Evolutionary conservation across 2,329 filamentous ascomycete genomes (phyloP).

Genomic region (Daldinia sp.): DNA sequence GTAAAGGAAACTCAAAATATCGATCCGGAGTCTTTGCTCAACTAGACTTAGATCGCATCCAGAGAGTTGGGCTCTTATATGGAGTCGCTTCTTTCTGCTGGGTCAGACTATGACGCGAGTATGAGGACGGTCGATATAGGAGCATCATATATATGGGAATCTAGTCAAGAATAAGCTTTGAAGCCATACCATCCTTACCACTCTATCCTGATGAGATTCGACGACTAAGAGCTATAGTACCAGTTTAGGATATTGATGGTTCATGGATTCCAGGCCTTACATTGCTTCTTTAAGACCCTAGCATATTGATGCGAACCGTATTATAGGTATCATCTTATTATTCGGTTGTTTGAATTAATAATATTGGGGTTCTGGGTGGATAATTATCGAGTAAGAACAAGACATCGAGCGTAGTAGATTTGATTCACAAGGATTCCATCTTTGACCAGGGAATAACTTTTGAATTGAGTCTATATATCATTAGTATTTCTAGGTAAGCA

Average conservation of each 20-base stretch:
- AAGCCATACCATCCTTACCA: background rate
- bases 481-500: conserved; percentile 34
- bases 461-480: conserved; percentile 43
- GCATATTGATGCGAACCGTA: conserved; percentile 4
- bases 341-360: conserved; percentile 17
- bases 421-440: conserved; percentile 7
- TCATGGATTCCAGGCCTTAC: background rate
- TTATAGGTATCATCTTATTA: background rate
- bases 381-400: conserved; percentile 17
- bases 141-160: background rate
- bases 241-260: conserved; percentile 15
- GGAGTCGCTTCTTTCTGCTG: background rate
- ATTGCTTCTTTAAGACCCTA: background rate
- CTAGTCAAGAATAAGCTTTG: background rate
- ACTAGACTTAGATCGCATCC: conserved; percentile 9
- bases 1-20: conserved; percentile 21
- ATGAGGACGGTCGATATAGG: conserved; percentile 4
- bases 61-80: conserved; percentile 25
- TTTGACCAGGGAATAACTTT: conserved; percentile 31
- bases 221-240: background rate
- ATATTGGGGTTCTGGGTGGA: conserved; percentile 10
- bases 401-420: background rate
- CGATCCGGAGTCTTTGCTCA: conserved; percentile 6
- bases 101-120: conserved; percentile 12
- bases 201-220: background rate